These are phyloP conservation scores for Microcyclospora pomicola DNA, from an alignment of 2,329 filamentous ascomycete species.

Conservation along the genomic window DNA sequence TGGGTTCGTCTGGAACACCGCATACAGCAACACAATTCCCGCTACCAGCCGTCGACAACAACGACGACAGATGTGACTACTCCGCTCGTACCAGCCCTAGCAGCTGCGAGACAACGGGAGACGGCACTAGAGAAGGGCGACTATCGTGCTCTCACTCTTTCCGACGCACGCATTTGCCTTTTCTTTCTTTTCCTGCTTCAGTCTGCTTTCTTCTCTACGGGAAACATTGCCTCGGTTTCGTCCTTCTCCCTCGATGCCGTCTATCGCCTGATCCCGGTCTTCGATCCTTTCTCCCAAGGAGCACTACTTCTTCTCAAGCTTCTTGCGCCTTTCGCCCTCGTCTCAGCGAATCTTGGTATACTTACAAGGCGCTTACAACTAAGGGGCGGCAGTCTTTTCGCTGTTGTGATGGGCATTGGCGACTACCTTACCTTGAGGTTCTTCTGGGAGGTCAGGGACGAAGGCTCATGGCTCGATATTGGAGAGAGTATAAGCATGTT, in stretches of 20 bases:
- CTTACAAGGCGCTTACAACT: conserved; percentile 74
- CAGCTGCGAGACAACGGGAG: conserved; percentile 22
- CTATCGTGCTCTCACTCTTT: conserved; percentile 58
- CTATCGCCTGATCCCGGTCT: conserved; percentile 71
- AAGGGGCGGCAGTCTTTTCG: conserved; percentile 79
- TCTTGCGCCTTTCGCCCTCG: conserved; percentile 81
- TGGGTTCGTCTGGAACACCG: conserved; percentile 90
- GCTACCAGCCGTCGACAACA: conserved; percentile 1
- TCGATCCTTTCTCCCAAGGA: conserved; percentile 84
- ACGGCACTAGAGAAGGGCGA: conserved; percentile 20
- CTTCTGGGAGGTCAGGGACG: conserved; percentile 94
- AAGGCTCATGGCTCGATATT: conserved; percentile 95
- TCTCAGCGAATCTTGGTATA: conserved; percentile 88
- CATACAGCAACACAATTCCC: conserved; percentile 36
- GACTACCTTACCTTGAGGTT: conserved; percentile 90
- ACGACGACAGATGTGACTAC: conserved; percentile 14
- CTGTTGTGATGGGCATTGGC: conserved; percentile 77
- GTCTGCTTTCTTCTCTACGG: conserved; percentile 91
- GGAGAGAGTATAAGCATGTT: conserved; percentile 95
- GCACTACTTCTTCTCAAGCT: conserved; percentile 79
- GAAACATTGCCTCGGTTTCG: conserved; percentile 87
- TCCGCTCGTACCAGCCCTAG: conserved; percentile 22
- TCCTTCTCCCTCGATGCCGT: conserved; percentile 91
- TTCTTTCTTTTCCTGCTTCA: conserved; percentile 95
- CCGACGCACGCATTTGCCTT: conserved; percentile 76